Evolutionary conservation across 495 filamentous ascomycete species (phyloP), one percentile per base, ranked within the genome.

Genomic region (Podospora tetraspora): DNA sequence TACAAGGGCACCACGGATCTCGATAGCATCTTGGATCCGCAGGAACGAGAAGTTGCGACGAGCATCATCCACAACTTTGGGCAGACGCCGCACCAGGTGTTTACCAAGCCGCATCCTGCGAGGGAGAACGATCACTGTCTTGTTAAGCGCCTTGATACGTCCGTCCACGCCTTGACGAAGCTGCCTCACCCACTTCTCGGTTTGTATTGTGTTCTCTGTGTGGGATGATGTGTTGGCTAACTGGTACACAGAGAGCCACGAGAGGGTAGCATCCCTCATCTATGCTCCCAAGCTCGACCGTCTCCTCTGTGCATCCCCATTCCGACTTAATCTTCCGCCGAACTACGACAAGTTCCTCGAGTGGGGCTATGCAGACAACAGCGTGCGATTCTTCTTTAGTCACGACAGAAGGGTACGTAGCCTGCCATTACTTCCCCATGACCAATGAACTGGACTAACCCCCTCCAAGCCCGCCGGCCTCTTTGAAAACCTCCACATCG

Each of bases 61-160:
- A 91, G 92, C 25, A 97, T 97, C 73, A 97, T 99, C 68, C 93
- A 99, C 79, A 97, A 97, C 74, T 99, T 99, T 78, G 95, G 95
- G 1, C 95, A 99, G 76, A 99, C 96, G 13, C 96, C 96, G 2
- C 88, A 94, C 77, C 95, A 99, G 77, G 89, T 97, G 22, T 99
- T 97, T 77, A 88, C 87, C 30, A 87, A 89, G 68, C 83, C 89
- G 19, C 95, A 99, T 78, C 87, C 89, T 9, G 76, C 84, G 37
- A 85, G 90, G 56, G 94, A 98, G 71, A 84, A 89, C 57, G 78
- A 83, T 27, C 79, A 86, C n/a, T 84, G 79, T 62, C 87, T 85
- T 43, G 79, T 84, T 25, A 87, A 83, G 66, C 83, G 92, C 60
- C 80, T 99, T 6, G 95, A 98, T 79, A 90, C 87, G 25, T 87